Percentiles rank a stretch among this genome's conserved stretches.
Conservation (phyloP, 495 filamentous ascomycete genomes). For the Podospora tetraspora region DNA sequence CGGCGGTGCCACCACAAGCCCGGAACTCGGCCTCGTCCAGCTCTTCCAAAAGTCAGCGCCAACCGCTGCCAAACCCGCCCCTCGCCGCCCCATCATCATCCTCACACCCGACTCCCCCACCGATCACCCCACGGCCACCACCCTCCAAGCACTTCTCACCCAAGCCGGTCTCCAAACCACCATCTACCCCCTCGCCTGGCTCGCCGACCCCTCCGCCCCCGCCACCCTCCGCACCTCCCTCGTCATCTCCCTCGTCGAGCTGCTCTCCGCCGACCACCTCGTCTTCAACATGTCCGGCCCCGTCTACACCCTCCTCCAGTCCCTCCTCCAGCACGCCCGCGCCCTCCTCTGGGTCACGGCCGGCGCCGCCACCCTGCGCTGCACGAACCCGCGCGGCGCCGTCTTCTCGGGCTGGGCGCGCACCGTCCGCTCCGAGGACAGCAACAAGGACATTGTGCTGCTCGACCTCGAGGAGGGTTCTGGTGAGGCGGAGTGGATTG, state of each 20-base stretch:
- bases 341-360: constrained; percentile 28
- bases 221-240: neutral
- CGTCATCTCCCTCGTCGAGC: constrained; percentile 27
- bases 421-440: constrained; percentile 29
- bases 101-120: constrained; percentile 1
- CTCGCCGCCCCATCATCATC: constrained; percentile 3
- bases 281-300: constrained; percentile 24
- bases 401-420: constrained; percentile 24
- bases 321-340: constrained; percentile 12
- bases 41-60: neutral
- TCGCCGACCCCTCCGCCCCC: neutral
- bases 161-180: neutral
- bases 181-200: neutral
- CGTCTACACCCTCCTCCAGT: constrained; percentile 19
- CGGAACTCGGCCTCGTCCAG: neutral
- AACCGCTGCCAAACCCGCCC: neutral
- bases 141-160: neutral
- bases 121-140: neutral
- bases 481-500: constrained; percentile 23
- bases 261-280: constrained; percentile 8
- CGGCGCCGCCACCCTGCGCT: constrained; percentile 20
- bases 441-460: constrained; percentile 21
- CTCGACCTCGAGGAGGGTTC: constrained; percentile 20
- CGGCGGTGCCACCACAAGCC: neutral
- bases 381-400: constrained; percentile 17